Base-by-base conservation (phyloP, 345 rosid species). In the Gossypium arboreum region DNA sequence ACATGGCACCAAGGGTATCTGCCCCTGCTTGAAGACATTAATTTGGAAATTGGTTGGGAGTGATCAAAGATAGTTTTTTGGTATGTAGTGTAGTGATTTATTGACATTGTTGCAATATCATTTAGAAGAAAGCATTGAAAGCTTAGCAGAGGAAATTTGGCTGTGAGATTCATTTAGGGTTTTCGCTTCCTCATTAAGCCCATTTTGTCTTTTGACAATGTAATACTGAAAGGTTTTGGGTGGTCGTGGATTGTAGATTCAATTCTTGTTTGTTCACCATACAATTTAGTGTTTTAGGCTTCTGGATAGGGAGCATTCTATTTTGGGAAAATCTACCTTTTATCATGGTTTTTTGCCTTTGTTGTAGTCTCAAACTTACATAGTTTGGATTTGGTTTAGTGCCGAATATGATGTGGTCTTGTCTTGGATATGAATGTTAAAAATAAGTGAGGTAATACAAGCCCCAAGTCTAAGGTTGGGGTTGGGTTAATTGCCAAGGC, bases 21-120 rank as follows among this genome's bases (percentile, higher is more conserved):
- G 90, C 91, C 10, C 76, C 89, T 59, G 91, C 91, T 61, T 88
- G 82, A 87, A 71, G 60, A 76, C n/a, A n/a, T 72, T 44, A 44
- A 44, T 15, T 4, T 12, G 44, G 44, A 43, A 65, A 22, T 51
- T 64, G 72, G n/a, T 47, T 27, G 44, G 56, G 24, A 12, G 12
- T 11, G 45, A 41, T 13, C 3, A 58, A 9, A 24, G 16, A 9
- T 17, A 44, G 17, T 11, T 25, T 34, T 41, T 39, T 17, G 10
- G 44, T 25, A 17, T 12, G 45, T 61, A 73, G 68, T 8, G 47
- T 61, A 73, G 69, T 34, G 63, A 47, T 60, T 61, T 60, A 43
- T 73, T 4, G 48, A 59, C 29, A 57, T 60, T 27, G 17, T 73
- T 45, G 58, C 76, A 59, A 59, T 73, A 73, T 68, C 48, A 48